Conservation (phyloP, 2,329 filamentous ascomycete genomes). For the Pseudogymnoascus sp. region DNA sequence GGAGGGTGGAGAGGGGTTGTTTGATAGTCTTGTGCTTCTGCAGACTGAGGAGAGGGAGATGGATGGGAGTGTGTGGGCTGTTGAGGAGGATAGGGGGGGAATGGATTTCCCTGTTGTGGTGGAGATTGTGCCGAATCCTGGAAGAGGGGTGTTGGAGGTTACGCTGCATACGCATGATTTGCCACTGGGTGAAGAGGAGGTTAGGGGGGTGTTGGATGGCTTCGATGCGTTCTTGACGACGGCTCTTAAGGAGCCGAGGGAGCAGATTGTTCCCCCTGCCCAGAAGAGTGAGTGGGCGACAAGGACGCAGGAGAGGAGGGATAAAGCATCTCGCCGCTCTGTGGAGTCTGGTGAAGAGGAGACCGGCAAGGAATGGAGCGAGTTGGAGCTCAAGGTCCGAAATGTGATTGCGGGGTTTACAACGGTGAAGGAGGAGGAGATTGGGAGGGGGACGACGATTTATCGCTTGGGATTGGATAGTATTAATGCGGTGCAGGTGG, state of each 20-base stretch:
- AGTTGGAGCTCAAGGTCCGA: slow-evolving; percentile 35
- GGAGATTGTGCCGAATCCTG: slow-evolving; percentile 55
- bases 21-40: slow-evolving; percentile 73
- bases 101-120: slow-evolving; percentile 76
- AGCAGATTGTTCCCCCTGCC: slow-evolving; percentile 20
- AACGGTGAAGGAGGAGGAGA: slow-evolving; percentile 37
- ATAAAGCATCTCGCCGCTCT: neutral
- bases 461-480: slow-evolving; percentile 88
- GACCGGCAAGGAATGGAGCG: slow-evolving; percentile 14
- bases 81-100: slow-evolving; percentile 47
- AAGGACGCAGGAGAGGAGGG: slow-evolving; percentile 9
- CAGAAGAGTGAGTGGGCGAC: slow-evolving; percentile 19
- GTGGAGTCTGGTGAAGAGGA: neutral
- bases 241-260: slow-evolving; percentile 23
- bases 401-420: slow-evolving; percentile 45
- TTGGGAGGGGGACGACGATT: slow-evolving; percentile 60
- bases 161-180: slow-evolving; percentile 54
- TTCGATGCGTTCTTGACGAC: slow-evolving; percentile 20
- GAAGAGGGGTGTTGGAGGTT: slow-evolving; percentile 37
- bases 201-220: slow-evolving; percentile 15
- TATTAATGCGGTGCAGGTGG: slow-evolving; percentile 76
- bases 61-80: slow-evolving; percentile 45
- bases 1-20: slow-evolving; percentile 47
- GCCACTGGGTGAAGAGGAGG: slow-evolving; percentile 22
- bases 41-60: slow-evolving; percentile 57